Base-by-base conservation (phyloP, 352 stramenopile genomes). In the Thalassiosira exigua region DNA sequence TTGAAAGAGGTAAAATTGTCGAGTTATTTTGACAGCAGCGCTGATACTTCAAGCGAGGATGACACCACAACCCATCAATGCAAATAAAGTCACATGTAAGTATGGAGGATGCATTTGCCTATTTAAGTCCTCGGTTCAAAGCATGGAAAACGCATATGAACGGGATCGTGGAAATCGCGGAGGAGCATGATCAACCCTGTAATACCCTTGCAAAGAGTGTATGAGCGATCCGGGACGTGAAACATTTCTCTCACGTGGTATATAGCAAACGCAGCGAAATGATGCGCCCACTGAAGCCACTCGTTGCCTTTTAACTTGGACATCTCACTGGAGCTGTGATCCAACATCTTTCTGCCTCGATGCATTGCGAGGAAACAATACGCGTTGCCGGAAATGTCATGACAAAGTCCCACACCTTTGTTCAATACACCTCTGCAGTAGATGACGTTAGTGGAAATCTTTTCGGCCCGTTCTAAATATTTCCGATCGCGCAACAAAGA, bases 371-470 rank as follows among this genome's bases (percentile, higher is more conserved):
- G 51, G 42, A 93, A 90, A 39, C 65, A 69, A 70, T 90, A 93
- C 24, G 72, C 84, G 74, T 92, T 92, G 7, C 87, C 87, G 12
- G 73, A 73, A 53, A 91, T 86, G 5, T 85, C 87, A 76, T 91
- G 85, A 57, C 85, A 92, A 1, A 93, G 65, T 56, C 85, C 85
- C 32, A 90, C 79, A 14, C 73, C 85, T 67, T 91, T 91, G 3
- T 66, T 51, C 11, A 92, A 53, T 11, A 92, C 46, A 27, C 87
- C 85, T 52, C 81, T 65, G 22, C 58, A 80, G 62, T 61, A 85
- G 50, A 93, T 61, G 39, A 88, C 86, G 19, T 61, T 62, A 24
- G 69, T 36, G 22, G 71, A 69, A 5, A 86, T 71, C 39, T 71
- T 21, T 61, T 80, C 26, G 41, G 75, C 85, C 44, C 53, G 30